These are phyloP conservation scores for Vicia sativa DNA, from an alignment of 306 rosid genomes.

Conservation along the genomic window DNA sequence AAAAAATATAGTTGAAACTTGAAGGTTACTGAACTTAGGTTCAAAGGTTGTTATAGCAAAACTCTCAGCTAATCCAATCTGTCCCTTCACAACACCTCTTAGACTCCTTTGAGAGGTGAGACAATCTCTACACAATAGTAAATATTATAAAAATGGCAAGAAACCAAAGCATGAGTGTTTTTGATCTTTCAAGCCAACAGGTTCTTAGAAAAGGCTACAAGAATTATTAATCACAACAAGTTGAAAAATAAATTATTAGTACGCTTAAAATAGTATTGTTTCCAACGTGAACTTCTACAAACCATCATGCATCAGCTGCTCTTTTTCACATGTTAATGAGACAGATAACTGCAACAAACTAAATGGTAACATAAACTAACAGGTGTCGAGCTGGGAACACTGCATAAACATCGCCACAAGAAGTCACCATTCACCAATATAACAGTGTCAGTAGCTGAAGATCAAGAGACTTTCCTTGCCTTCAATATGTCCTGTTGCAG, in stretches of 20 bases:
- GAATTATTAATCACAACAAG: neutral
- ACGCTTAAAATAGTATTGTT: neutral
- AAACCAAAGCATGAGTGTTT: constrained; percentile 3
- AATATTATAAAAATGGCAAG: neutral
- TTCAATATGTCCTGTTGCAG: constrained; percentile 19
- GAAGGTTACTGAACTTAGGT: too few relatives aligned
- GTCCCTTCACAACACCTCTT: too few relatives aligned
- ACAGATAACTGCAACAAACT: constrained; percentile 31
- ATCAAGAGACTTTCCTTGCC: constrained; percentile 24
- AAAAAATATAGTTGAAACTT: neutral
- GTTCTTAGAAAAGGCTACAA: constrained; percentile 1
- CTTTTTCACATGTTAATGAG: constrained; percentile 39
- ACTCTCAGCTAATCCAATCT: too few relatives aligned
- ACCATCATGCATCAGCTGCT: constrained; percentile 22
- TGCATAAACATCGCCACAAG: constrained; percentile 34
- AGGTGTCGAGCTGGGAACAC: constrained; percentile 38
- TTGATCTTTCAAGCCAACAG: constrained; percentile 20
- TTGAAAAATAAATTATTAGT: neutral
- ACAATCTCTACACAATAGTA: too few relatives aligned
- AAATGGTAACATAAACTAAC: constrained; percentile 29
- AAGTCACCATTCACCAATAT: too few relatives aligned
- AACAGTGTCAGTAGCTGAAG: neutral
- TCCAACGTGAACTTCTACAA: constrained; percentile 26
- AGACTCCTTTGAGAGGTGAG: too few relatives aligned
- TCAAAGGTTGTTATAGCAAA: too few relatives aligned